These are phyloP conservation scores for Paramecium sonneborni DNA, from an alignment of 73 alveolate genomes.

Conservation along the genomic window DNA sequence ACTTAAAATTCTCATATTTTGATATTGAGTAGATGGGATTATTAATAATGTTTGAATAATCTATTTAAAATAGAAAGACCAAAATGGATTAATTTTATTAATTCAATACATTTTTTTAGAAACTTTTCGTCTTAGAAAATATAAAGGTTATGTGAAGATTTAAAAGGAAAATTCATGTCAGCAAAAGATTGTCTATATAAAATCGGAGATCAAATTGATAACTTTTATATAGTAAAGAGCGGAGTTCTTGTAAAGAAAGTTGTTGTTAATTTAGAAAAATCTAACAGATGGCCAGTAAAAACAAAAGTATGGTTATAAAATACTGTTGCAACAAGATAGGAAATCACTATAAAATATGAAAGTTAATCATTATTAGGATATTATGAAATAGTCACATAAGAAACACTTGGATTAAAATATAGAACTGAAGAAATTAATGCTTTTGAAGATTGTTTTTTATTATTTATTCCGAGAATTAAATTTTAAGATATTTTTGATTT, in stretches of 20 bases:
- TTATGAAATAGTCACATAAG: constrained; percentile 53
- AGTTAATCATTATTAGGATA: constrained; percentile 44
- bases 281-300: constrained; percentile 16
- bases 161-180: constrained; percentile 5
- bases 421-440: constrained; percentile 65
- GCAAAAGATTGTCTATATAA: constrained; percentile 13
- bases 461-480: not conserved
- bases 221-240: constrained; percentile 11
- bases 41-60: not conserved
- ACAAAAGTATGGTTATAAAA: constrained; percentile 32
- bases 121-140: not conserved
- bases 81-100: constrained; percentile 1
- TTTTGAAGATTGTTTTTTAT: constrained; percentile 37
- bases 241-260: constrained; percentile 6
- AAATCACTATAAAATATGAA: constrained; percentile 31
- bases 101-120: not conserved
- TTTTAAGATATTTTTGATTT: constrained; percentile 57
- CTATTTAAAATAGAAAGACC: constrained; percentile 6
- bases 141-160: not conserved
- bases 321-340: constrained; percentile 22
- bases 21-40: not conserved
- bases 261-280: constrained; percentile 21
- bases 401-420: not conserved
- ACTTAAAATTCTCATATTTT: not conserved
- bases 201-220: not conserved